A percentile compares a stretch with the other conserved stretches of the same genome.
These are phyloP conservation scores for Neohortaea acidophila DNA, from an alignment of 495 filamentous ascomycete species.

Conservation along the genomic window DNA sequence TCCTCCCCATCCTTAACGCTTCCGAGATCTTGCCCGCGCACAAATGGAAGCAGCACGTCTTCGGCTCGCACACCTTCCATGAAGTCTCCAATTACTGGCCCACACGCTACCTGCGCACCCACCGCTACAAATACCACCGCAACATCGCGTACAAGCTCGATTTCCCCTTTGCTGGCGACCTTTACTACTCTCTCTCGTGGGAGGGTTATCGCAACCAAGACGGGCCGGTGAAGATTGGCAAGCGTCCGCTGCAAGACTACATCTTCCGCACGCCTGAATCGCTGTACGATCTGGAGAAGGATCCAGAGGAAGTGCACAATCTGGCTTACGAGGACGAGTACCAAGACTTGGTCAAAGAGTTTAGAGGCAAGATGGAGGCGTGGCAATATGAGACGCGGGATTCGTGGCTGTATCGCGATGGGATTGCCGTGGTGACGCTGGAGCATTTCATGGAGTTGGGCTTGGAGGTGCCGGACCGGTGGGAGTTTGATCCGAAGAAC, in stretches of 20 bases:
- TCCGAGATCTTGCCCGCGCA: constrained; percentile 8
- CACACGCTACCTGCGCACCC: constrained; percentile 31
- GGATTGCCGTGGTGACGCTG: constrained; percentile 22
- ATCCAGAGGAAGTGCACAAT: constrained; percentile 29
- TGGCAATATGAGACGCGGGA: constrained; percentile 32
- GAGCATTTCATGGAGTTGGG: constrained; percentile 24
- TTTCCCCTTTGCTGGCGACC: constrained; percentile 34
- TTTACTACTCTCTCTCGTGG: constrained; percentile 31
- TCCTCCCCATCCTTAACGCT: constrained; percentile 27
- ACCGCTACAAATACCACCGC: constrained; percentile 33
- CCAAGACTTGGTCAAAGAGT: constrained; percentile 14
- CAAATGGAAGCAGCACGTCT: constrained; percentile 23
- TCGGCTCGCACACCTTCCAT: constrained; percentile 37
- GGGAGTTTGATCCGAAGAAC: constrained; percentile 28
- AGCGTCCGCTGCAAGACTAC: constrained; percentile 26
- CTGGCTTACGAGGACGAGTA: constrained; percentile 21
- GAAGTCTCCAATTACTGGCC: constrained; percentile 36
- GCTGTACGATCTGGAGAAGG: constrained; percentile 30
- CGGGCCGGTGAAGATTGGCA: constrained; percentile 25
- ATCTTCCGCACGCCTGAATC: constrained; percentile 30
- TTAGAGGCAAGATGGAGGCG: constrained; percentile 22
- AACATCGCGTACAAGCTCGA: constrained; percentile 33
- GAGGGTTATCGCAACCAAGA: constrained; percentile 31
- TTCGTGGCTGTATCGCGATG: constrained; percentile 32
- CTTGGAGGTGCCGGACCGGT: constrained; percentile 28